A percentile compares a stretch with the other conserved stretches of the same genome.
Evolutionary conservation across 495 filamentous ascomycete genomes (phyloP).

Genomic region (Tuber umbilicatum): DNA sequence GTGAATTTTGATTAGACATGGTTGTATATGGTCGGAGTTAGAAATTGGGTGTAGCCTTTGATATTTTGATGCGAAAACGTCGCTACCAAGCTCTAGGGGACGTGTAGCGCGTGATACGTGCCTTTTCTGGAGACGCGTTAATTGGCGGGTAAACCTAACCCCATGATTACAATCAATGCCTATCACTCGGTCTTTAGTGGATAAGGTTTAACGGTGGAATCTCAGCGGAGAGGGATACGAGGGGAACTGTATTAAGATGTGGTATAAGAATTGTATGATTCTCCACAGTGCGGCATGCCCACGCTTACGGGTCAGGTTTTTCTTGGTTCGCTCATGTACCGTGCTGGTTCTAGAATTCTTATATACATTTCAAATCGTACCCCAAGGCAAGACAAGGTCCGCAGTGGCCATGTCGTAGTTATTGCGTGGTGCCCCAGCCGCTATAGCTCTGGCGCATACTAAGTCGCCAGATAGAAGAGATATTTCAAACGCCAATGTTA

Average conservation of each 20-base stretch:
- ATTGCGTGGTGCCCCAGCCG: not conserved
- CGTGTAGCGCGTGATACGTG: not conserved
- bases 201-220: not conserved
- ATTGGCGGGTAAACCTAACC: constrained; percentile 9
- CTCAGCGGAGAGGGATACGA: not conserved
- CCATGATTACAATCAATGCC: not conserved
- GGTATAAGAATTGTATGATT: not conserved
- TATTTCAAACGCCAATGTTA: not conserved
- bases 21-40: constrained; percentile 5
- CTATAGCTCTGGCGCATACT: not conserved
- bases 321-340: not conserved
- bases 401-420: not conserved
- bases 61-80: constrained; percentile 20
- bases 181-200: not conserved
- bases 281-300: not conserved
- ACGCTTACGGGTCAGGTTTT: not conserved
- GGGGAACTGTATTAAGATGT: not conserved
- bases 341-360: not conserved
- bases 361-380: not conserved
- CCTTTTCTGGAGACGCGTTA: constrained; percentile 21
- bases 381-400: not conserved
- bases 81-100: constrained; percentile 1
- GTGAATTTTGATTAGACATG: constrained; percentile 20
- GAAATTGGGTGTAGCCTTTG: constrained; percentile 7
- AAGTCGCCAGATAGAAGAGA: not conserved